Conservation (phyloP, 169 alveolate genomes). For the Cyclospora cayetanensis region DNA sequence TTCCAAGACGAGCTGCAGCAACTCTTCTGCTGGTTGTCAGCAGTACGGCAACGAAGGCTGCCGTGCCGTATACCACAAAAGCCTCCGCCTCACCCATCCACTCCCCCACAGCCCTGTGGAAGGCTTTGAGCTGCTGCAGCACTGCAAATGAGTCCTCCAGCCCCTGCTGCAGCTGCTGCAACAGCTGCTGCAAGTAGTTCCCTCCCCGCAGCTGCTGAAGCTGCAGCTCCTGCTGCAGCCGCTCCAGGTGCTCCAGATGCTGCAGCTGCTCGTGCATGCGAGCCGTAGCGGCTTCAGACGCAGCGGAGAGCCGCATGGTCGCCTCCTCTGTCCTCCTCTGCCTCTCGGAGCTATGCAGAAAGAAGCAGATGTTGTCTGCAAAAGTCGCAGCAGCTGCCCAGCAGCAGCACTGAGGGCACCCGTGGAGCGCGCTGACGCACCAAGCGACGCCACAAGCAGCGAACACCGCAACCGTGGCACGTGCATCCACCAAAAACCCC, state of each 20-base stretch:
- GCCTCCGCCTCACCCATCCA: conserved; percentile 43
- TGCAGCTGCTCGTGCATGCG: conserved; percentile 34
- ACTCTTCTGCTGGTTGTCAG: conserved; percentile 23
- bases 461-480: background rate
- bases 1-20: conserved; percentile 18
- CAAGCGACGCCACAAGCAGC: background rate
- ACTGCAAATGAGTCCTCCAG: conserved; percentile 17
- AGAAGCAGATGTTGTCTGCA: conserved; percentile 63
- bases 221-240: conserved; percentile 28
- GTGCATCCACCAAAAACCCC: no score
- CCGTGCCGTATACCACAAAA: background rate
- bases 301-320: conserved; percentile 46
- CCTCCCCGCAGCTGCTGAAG: conserved; percentile 62
- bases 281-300: conserved; percentile 39
- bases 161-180: conserved; percentile 53
- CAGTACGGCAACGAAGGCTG: background rate
- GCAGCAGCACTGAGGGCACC: background rate
- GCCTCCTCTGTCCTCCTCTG: conserved; percentile 62
- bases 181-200: conserved; percentile 49
- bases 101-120: conserved; percentile 36
- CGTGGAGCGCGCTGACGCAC: background rate
- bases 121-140: conserved; percentile 60
- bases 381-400: background rate
- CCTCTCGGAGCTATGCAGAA: conserved; percentile 68
- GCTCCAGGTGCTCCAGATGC: conserved; percentile 30